Percentiles rank a stretch among this genome's conserved stretches.
phyloP scores from a whole-genome alignment of 2,329 filamentous ascomycete species.

The Penicillium sp. region DNA sequence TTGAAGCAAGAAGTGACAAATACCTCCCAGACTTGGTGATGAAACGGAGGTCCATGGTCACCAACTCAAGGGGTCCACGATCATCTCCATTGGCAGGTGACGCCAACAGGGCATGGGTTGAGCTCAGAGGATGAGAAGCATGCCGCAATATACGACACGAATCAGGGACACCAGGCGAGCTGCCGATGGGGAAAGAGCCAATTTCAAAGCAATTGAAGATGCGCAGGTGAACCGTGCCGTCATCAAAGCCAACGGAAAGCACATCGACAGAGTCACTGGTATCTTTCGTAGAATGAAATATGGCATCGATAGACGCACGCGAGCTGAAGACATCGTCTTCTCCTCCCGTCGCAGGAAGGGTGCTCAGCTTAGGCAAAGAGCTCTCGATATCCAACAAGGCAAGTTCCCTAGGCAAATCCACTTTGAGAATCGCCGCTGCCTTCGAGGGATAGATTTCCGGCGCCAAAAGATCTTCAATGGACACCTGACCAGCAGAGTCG shows the following conservation, averaged over 20 bases:
- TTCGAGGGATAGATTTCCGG: slow-evolving; percentile 41
- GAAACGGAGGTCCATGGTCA: slow-evolving; percentile 82
- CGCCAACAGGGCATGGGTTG: slow-evolving; percentile 74
- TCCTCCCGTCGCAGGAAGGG: slow-evolving; percentile 67
- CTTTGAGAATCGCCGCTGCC: slow-evolving; percentile 39
- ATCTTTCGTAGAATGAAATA: slow-evolving; percentile 66
- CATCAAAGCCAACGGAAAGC: slow-evolving; percentile 71
- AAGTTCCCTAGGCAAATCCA: slow-evolving; percentile 71
- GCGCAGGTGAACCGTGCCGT: slow-evolving; percentile 72
- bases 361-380: slow-evolving; percentile 74
- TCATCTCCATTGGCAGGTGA: slow-evolving; percentile 40
- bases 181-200: slow-evolving; percentile 55
- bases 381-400: slow-evolving; percentile 75
- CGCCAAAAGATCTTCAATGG: slow-evolving; percentile 46
- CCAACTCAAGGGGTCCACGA: slow-evolving; percentile 56
- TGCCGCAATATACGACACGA: slow-evolving; percentile 57
- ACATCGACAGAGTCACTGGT: slow-evolving; percentile 77
- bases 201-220: slow-evolving; percentile 86
- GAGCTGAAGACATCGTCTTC: slow-evolving; percentile 68
- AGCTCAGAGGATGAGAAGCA: slow-evolving; percentile 70
- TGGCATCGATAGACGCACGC: slow-evolving; percentile 67
- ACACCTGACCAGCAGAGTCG: slow-evolving; percentile 35
- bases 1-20: slow-evolving; percentile 79
- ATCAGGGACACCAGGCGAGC: slow-evolving; percentile 40
- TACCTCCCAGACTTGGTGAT: slow-evolving; percentile 74